Conservation (phyloP, 108 stramenopile species). For the Nitzschia inconspicua region DNA sequence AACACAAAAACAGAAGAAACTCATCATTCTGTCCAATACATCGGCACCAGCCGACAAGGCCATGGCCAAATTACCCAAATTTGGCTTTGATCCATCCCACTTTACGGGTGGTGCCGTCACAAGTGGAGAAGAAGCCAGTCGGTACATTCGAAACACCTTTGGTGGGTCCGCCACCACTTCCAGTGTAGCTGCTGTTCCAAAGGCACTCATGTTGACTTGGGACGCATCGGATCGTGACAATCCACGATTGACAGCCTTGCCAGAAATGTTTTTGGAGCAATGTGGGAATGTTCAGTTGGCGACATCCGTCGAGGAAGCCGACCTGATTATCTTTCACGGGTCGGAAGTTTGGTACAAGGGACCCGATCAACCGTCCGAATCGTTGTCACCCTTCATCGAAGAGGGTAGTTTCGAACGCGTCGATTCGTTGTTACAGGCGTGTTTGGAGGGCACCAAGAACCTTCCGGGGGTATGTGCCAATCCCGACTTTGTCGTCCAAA, state of each 20-base stretch:
- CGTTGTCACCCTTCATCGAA: constrained; percentile 9
- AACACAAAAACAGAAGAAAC: constrained; percentile 45
- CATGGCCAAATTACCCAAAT: constrained; percentile 48
- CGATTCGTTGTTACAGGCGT: constrained; percentile 41
- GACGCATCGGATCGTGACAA: constrained; percentile 32
- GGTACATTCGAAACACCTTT: constrained; percentile 44
- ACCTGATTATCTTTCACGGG: constrained; percentile 69
- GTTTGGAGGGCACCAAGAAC: constrained; percentile 23
- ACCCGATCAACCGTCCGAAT: constrained; percentile 12
- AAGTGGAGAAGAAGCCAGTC: constrained; percentile 67
- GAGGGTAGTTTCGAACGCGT: constrained; percentile 16
- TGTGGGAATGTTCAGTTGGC: constrained; percentile 59
- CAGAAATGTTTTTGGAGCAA: constrained; percentile 42
- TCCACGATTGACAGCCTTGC: constrained; percentile 28
- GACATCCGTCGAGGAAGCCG: constrained; percentile 54
- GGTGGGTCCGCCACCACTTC: background rate
- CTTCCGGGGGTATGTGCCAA: constrained; percentile 79
- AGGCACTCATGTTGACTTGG: constrained; percentile 73
- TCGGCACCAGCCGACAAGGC: constrained; percentile 55
- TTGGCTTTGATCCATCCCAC: constrained; percentile 65
- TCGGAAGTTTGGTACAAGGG: constrained; percentile 40
- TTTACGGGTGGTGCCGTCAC: constrained; percentile 84
- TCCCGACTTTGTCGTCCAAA: constrained; percentile 68
- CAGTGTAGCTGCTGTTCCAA: no score
- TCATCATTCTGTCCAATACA: constrained; percentile 86